Evolutionary conservation across 495 filamentous ascomycete species (phyloP).

Genomic region (Lichenothelia convexa): DNA sequence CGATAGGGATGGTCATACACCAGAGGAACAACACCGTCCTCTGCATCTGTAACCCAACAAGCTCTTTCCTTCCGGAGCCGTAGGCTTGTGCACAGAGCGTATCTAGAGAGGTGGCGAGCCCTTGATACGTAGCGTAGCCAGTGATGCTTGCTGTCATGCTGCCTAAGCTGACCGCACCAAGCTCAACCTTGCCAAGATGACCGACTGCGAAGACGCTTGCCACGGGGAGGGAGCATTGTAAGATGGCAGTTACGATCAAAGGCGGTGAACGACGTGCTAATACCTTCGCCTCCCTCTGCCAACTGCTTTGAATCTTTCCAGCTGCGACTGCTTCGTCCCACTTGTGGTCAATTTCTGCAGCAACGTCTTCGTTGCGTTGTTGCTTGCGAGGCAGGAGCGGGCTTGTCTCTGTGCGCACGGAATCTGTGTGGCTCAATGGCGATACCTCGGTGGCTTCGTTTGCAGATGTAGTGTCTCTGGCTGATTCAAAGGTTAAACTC

Average conservation of each 20-base stretch:
- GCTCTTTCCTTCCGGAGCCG: slow-evolving; percentile 44
- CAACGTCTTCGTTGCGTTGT: slow-evolving; percentile 18
- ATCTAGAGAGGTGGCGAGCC: slow-evolving; percentile 50
- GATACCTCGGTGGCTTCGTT: not conserved
- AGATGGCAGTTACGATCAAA: slow-evolving; percentile 45
- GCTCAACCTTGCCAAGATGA: slow-evolving; percentile 39
- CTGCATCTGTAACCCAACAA: slow-evolving; percentile 55
- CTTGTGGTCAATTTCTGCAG: slow-evolving; percentile 28
- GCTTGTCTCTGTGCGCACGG: slow-evolving; percentile 28
- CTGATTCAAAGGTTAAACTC: slow-evolving; percentile 13
- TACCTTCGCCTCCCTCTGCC: slow-evolving; percentile 62
- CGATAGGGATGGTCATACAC: slow-evolving; percentile 43
- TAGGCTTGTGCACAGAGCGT: slow-evolving; percentile 62
- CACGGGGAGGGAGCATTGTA: slow-evolving; percentile 56
- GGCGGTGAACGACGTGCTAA: slow-evolving; percentile 38
- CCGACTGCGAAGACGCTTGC: slow-evolving; percentile 50
- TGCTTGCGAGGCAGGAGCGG: slow-evolving; percentile 25
- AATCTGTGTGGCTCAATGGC: slow-evolving; percentile 1
- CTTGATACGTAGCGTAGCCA: slow-evolving; percentile 52
- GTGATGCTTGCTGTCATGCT: slow-evolving; percentile 59
- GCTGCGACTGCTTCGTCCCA: slow-evolving; percentile 66
- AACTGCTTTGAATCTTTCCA: slow-evolving; percentile 63
- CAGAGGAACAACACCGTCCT: slow-evolving; percentile 50
- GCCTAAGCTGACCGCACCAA: slow-evolving; percentile 48
- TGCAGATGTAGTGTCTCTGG: too few species aligned